Base-by-base conservation (phyloP, 1,139 yeast species). In the Yamadazyma epiphylla region DNA sequence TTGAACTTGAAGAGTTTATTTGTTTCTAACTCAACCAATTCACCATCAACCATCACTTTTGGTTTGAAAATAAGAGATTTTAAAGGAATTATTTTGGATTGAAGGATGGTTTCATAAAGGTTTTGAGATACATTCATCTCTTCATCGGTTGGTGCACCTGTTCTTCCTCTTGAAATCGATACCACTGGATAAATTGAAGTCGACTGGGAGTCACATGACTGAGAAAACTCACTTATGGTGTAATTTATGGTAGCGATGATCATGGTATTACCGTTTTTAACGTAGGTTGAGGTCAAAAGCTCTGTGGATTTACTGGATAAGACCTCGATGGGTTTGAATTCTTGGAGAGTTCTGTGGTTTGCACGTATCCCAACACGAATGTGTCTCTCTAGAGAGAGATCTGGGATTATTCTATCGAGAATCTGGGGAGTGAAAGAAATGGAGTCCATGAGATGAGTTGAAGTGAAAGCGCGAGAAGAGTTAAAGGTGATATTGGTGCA, bases 91-190 rank as follows among this genome's bases (percentile, higher is more conserved):
- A 80, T 39, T 29, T 74, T 74, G 13, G 80, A 68, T 42, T 75
- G 78, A 33, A 74, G 55, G 11, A 82, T 50, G 3, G 69, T 57
- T 43, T 85, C 86, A 46, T 75, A 77, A 19, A 86, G 48, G 36
- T 67, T 65, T 53, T 86, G 95, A 3, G 94, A 77, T 20, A 85
- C 50, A 19, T 75, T 77, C 84, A 86, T 87, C 55, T 89, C 96
- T 58, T 89, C 96, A 43, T 81, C 88, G 1, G 94, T 80, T 14
- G 96, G 96, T 3, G 91, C 87, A 21, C 88, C 86, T 9, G 66
- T 53, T 33, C 87, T 66, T 13, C 95, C 95, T 36, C 94, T 66
- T 34, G 80, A 74, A 11, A 87, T 75, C 44, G 86, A 94, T 8
- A 89, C 89, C 26, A 85, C 81, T 0, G 96, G 94, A 49, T 74